Base-by-base conservation (phyloP, 257 asterid species). In the Nicotiana obtusifolia region DNA sequence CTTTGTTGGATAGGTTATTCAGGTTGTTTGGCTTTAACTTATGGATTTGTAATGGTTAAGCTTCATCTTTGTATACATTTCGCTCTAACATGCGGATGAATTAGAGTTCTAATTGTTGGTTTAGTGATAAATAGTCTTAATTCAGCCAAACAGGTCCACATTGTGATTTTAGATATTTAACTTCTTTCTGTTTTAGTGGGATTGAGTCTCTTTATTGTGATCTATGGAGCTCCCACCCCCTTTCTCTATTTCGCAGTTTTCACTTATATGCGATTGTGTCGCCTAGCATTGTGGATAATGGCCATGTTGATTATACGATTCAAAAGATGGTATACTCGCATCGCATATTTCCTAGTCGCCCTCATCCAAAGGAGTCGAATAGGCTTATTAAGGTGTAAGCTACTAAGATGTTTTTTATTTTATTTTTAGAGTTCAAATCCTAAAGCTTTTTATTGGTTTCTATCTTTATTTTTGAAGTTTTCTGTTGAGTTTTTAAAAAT, bases 1-100 rank as follows among this genome's bases (percentile, higher is more conserved):
- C 14, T 71, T 16, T 71, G 61, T 73, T 73, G 57, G 60, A 44
- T 59, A 47, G 78, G 78, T 22, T 73, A 73, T 73, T 73, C 37
- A 44, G 37, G 15, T n/a, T 5, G 61, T 44, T 73, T 47, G 78
- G 37, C 15, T 73, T 19, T 71, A 71, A 24, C 78, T 22, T 5
- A 13, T 44, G 78, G 24, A 47, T 7, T 57, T 73, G 28, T 47
- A 7, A 47, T 47, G 37, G 54, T 31, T 44, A 19, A 44, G 61
- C 4, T 73, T 44, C 60, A 73, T 73, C 78, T 47, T 47, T 73
- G 37, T 71, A 44, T 47, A 69, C 77, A n/a, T 53, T 73, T 71
- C 37, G 60, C 56, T 73, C 30, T 54, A 73, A 24, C 61, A 71
- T 47, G 78, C 37, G 53, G 37, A 71, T 71, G 78, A 44, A 22